Percentiles rank a stretch among this genome's conserved stretches.
phyloP scores from a whole-genome alignment of 73 alveolate genomes.

The Uronychia binucleata region DNA sequence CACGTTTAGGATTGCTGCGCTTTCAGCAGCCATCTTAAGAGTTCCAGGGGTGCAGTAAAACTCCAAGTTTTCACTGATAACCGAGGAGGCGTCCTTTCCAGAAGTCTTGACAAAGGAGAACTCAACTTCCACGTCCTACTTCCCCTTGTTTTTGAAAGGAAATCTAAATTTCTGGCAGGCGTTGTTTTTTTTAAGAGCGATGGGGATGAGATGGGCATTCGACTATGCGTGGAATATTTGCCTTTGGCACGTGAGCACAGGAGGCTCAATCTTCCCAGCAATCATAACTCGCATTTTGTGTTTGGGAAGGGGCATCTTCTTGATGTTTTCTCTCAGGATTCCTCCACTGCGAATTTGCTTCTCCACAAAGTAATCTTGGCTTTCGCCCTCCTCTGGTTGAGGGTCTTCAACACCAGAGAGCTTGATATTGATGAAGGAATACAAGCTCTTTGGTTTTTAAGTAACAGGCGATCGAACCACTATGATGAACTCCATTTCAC shows the following conservation, averaged over 20 bases:
- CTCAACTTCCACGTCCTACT: conserved; percentile 45
- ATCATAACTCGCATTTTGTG: conserved; percentile 18
- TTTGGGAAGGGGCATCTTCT: conserved; percentile 1
- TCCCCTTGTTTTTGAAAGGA: conserved; percentile 56
- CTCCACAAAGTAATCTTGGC: conserved; percentile 49
- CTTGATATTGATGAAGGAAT: conserved; percentile 41
- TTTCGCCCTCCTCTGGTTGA: conserved; percentile 19
- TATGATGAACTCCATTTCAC: conserved; percentile 56
- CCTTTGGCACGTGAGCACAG: conserved; percentile 34
- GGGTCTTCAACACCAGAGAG: conserved; percentile 15
- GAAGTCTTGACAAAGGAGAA: conserved; percentile 43
- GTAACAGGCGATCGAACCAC: conserved; percentile 49
- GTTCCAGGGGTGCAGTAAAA: neutral
- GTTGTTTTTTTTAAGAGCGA: conserved; percentile 38
- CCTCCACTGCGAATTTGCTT: conserved; percentile 37
- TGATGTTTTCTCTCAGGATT: conserved; percentile 42
- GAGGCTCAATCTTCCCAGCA: conserved; percentile 42
- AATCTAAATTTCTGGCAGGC: conserved; percentile 48
- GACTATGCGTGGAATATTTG: conserved; percentile 10
- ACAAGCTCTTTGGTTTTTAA: neutral
- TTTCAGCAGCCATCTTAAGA: conserved; percentile 1
- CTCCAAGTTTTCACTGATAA: conserved; percentile 1
- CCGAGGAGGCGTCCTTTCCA: neutral
- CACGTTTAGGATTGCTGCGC: neutral
- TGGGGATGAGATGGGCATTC: conserved; percentile 26